A percentile compares a stretch with the other conserved stretches of the same genome.
Conservation (phyloP, 2,329 filamentous ascomycete genomes). For the Venturia nashicola region DNA sequence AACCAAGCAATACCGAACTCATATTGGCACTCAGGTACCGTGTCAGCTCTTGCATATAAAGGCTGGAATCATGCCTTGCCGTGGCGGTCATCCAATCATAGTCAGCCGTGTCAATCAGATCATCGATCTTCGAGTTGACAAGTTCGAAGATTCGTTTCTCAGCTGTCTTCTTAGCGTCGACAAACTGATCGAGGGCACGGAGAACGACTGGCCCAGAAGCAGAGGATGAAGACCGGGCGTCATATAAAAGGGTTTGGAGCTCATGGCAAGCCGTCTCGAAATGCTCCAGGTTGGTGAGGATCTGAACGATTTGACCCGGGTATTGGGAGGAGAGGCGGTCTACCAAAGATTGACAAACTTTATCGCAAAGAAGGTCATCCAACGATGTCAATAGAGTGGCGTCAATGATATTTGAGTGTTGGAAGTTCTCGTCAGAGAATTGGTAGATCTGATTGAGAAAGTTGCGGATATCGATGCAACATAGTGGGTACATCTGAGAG, state of each 20-base stretch:
- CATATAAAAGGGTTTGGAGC: constrained; percentile 73
- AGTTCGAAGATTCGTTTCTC: constrained; percentile 98
- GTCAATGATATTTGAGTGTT: constrained; percentile 80
- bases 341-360: constrained; percentile 82
- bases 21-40: constrained; percentile 92
- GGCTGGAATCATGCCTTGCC: constrained; percentile 21
- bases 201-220: constrained; percentile 70
- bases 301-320: constrained; percentile 94
- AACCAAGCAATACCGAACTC: constrained; percentile 80
- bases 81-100: constrained; percentile 61
- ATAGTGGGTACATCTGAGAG: constrained; percentile 97
- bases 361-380: constrained; percentile 86
- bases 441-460: constrained; percentile 98
- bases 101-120: constrained; percentile 91
- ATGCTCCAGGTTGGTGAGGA: constrained; percentile 92
- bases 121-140: constrained; percentile 97
- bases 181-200: constrained; percentile 74
- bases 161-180: constrained; percentile 83
- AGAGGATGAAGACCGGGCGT: constrained; percentile 70
- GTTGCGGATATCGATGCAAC: constrained; percentile 95
- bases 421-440: constrained; percentile 92
- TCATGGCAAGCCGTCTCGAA: constrained; percentile 90
- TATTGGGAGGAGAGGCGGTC: constrained; percentile 86
- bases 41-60: constrained; percentile 92
- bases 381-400: constrained; percentile 77